Evolutionary conservation across 768 basidiomycete genomes (phyloP).

Genomic region (Tubosaeta brunneosetosa): DNA sequence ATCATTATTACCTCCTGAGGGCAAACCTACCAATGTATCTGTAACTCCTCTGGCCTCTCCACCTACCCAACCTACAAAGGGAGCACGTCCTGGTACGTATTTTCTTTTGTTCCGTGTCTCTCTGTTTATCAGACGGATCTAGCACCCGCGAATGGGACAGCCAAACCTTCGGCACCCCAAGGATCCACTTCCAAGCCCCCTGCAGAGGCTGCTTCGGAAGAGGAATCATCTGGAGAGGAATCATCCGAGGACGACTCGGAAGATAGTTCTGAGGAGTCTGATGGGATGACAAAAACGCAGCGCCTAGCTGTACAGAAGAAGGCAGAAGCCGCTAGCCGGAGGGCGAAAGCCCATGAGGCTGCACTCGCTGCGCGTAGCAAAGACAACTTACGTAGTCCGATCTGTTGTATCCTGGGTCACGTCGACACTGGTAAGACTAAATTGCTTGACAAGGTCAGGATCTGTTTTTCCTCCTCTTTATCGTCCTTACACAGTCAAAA

Average conservation of each 20-base stretch:
- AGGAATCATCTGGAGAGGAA: constrained; percentile 40
- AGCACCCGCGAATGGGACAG: constrained; percentile 8
- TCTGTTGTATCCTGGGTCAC: constrained; percentile 98
- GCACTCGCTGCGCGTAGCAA: constrained; percentile 84
- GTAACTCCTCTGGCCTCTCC: background rate
- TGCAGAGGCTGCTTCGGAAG: constrained; percentile 25
- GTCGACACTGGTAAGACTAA: constrained; percentile 99
- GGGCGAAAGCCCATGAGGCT: constrained; percentile 73
- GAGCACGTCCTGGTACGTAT: constrained; percentile 10
- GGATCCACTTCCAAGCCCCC: constrained; percentile 26
- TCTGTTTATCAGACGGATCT: background rate
- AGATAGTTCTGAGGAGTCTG: constrained; percentile 37
- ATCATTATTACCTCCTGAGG: constrained; percentile 9
- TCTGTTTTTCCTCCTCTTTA: background rate
- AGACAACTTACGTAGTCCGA: constrained; percentile 90
- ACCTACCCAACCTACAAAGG: constrained; percentile 1
- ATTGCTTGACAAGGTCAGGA: constrained; percentile 83
- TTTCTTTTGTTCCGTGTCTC: background rate
- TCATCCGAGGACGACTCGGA: constrained; percentile 45
- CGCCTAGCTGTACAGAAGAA: constrained; percentile 66
- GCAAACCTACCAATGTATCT: constrained; percentile 14
- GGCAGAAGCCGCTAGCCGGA: constrained; percentile 78
- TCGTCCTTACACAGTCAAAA: constrained; percentile 3
- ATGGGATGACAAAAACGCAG: constrained; percentile 65
- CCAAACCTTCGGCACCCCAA: constrained; percentile 22